Conservation (phyloP, 75 land plant genomes). For the Cupressus sempervirens region DNA sequence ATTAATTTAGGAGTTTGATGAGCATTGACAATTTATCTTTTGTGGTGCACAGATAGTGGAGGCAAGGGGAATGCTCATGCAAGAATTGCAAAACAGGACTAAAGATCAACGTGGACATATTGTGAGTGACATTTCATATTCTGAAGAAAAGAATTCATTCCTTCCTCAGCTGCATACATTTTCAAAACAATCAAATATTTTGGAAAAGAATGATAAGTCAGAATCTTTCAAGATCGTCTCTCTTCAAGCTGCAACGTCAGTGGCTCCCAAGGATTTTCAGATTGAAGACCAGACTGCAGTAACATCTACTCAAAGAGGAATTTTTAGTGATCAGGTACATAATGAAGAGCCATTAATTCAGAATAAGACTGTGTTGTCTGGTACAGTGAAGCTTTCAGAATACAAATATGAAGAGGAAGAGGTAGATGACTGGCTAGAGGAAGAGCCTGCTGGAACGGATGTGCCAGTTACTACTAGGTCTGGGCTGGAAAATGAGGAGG, state of each 20-base stretch:
- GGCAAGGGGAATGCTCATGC: constrained; percentile 65
- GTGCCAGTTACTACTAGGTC: constrained; percentile 12
- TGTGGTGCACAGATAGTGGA: constrained; percentile 55
- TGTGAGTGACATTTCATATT: constrained; percentile 10
- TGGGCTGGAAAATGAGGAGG: constrained; percentile 64
- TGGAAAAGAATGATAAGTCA: not conserved
- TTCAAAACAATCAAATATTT: not conserved
- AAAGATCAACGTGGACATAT: constrained; percentile 24
- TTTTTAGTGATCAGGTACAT: constrained; percentile 1
- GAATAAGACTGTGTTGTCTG: constrained; percentile 10
- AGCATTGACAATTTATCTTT: not conserved
- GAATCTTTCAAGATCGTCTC: constrained; percentile 12
- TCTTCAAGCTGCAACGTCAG: constrained; percentile 10
- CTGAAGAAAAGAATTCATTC: not conserved
- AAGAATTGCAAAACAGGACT: constrained; percentile 49
- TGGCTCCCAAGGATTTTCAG: constrained; percentile 11
- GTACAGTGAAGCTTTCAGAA: constrained; percentile 9
- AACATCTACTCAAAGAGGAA: not conserved
- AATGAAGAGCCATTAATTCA: constrained; percentile 5
- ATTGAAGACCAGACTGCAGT: not conserved
- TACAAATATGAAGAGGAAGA: constrained; percentile 41
- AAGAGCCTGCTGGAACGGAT: constrained; percentile 29
- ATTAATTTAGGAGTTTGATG: not conserved
- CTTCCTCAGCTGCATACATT: not conserved
- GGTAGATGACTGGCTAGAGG: constrained; percentile 67